Base-by-base conservation (phyloP, 306 rosid species). In the Prunus davidiana region DNA sequence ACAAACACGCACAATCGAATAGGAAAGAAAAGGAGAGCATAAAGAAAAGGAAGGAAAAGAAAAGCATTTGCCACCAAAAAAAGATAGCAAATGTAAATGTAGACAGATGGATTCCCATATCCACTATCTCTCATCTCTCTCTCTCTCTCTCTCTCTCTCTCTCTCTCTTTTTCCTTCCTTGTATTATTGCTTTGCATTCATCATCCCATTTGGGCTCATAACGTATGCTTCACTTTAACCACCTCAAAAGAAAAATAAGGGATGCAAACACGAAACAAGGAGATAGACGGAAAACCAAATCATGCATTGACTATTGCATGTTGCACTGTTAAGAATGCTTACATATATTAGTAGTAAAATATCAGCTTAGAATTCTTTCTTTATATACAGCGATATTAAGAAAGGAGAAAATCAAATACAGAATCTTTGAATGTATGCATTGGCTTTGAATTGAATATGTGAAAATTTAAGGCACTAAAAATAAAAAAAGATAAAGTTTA, bases 51-150 rank as follows among this genome's bases (percentile, higher is more conserved):
- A 77, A 30, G 45, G 68, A 24, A 66, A 64, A 60, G 41, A 63
- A 34, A 61, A 79, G 47, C 64, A 80, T 72, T 83, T 83, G 73
- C 89, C 82, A 85, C 82, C 89, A 34, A 74, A 70, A 70, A 82
- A 57, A 62, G 69, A 47, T 50, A 60, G 80, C 69, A 91, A 91
- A 72, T 89, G 73, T 85, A 38, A 87, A 87, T 86, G 80, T 72
- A 71, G 83, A 82, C 88, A 82, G 73, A 80, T 85, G 86, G 87
- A 88, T 85, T 88, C 93, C 86, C 86, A 87, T 50, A 68, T 78
- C 86, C 86, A 79, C 84, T 70, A 54, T 78, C 76, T 27, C 43
- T 38, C 24, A 24, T 27, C 47, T 71, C 79, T 76, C 72, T 28
- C 75, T 41, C 24, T 25, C 50, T 11, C 63, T 30, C 20, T 12